Conservation (phyloP, 163 green algal species). For the Scenedesmus sp. region DNA sequence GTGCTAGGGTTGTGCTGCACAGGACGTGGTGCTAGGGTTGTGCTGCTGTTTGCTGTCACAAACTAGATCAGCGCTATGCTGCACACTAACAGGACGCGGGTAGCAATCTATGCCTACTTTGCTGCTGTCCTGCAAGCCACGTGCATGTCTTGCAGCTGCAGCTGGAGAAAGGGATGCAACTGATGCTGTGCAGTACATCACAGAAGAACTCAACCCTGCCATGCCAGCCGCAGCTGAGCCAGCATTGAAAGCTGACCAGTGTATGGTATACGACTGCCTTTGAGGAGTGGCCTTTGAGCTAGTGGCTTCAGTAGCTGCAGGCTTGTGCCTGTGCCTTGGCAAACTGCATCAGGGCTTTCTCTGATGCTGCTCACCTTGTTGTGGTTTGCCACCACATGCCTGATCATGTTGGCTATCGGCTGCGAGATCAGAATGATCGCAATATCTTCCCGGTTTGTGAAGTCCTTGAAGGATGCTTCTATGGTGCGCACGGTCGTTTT, state of each 20-base stretch:
- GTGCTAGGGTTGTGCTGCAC: background rate
- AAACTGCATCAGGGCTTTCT: constrained; percentile 60
- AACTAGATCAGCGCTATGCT: background rate
- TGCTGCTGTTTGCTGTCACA: background rate
- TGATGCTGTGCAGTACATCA: background rate
- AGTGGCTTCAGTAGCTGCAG: background rate
- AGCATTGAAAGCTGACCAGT: background rate
- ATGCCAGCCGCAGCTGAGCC: background rate
- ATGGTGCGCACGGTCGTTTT: constrained; percentile 93
- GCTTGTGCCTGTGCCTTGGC: constrained; percentile 82
- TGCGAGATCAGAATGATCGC: constrained; percentile 98
- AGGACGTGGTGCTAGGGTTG: background rate
- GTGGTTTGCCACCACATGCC: constrained; percentile 89
- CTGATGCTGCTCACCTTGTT: constrained; percentile 70
- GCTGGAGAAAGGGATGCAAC: background rate
- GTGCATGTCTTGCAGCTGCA: background rate
- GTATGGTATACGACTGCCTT: background rate
- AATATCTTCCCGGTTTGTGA: constrained; percentile 94
- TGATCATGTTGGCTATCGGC: constrained; percentile 94
- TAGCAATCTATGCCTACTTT: background rate
- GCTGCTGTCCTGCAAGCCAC: background rate
- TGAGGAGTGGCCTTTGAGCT: background rate
- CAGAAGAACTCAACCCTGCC: background rate
- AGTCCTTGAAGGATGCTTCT: constrained; percentile 96
- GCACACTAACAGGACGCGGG: background rate